Base-by-base conservation (phyloP, 2,329 filamentous ascomycete genomes). In the Aspergillus fijiensis region DNA sequence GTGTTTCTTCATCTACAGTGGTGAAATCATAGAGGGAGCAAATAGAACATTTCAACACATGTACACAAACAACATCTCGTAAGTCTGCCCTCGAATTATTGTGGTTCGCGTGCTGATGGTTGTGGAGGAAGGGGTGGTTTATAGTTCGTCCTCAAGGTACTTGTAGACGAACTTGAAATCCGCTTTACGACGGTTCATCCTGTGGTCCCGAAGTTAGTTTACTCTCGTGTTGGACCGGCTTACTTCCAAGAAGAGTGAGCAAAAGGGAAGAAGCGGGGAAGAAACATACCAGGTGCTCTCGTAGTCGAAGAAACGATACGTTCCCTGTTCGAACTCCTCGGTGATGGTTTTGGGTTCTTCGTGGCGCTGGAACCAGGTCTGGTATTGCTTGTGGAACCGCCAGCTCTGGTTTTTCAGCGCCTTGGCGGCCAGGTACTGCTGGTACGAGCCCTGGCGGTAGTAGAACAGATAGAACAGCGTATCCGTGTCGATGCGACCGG, bases 331-430 rank as follows among this genome's bases (percentile, higher is more conserved):
- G 73, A 92, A 98, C 79, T 99, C 95, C 77, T 99, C 95, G 0
- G 95, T 98, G 72, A 99, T 99, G 69, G 88, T 93, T 82, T 99
- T 99, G 19, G 95, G 95, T 80, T 99, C 95, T 74, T 99, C 95
- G 68, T 99, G 95, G 55, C 95, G 86, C 77, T 99, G 95, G 73
- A 99, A 99, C 95, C 95, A 99, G 1, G 95, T 99, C 77, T 96
- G 95, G 74, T 99, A 99, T 77, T 98, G 95, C 82, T 99, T 99
- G 80, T 99, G 95, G 76, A 99, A 99, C 59, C 95, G 86, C 95
- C 95, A 99, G 77, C 93, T 97, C 77, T 99, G 95, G 67, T 94
- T 91, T 80, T 99, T 99, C 55, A 99, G 81, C n/a, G 95, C 92
- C 78, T 96, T 96, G 14, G 95, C 95, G 1, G 95, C 92, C 60